These are phyloP conservation scores for Diospyros lotus DNA, from an alignment of 148 eudicot genomes.

Conservation along the genomic window DNA sequence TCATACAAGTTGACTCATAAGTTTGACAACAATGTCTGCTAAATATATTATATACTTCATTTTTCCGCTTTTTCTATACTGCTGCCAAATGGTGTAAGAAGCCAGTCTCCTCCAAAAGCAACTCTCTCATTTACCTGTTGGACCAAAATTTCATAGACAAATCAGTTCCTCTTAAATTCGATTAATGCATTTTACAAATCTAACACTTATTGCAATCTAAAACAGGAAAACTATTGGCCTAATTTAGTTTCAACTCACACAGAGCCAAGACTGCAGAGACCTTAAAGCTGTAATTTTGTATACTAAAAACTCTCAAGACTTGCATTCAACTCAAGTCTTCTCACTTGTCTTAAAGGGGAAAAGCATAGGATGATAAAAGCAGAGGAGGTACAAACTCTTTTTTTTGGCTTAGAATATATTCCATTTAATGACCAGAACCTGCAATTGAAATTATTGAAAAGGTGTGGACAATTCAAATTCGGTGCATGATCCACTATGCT, in stretches of 20 bases:
- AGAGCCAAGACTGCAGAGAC: too few relatives aligned
- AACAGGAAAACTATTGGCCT: background rate
- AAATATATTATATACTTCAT: background rate
- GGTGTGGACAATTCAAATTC: background rate
- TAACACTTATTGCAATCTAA: background rate
- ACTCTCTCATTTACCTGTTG: slow-evolving; percentile 7
- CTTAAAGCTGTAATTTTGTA: too few relatives aligned
- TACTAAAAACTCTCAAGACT: background rate
- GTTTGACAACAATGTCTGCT: background rate
- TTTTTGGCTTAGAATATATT: too few relatives aligned
- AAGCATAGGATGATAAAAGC: background rate
- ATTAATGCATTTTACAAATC: background rate
- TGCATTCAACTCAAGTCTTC: background rate
- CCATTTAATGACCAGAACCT: background rate
- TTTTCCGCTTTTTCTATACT: background rate
- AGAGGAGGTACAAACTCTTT: too few relatives aligned
- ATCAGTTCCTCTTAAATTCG: background rate
- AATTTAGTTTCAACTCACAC: background rate
- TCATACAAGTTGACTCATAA: too few relatives aligned
- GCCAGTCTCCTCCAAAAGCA: background rate
- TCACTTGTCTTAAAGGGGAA: too few relatives aligned
- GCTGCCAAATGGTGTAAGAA: background rate
- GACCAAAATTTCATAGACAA: background rate
- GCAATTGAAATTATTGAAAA: background rate
- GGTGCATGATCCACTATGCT: background rate